Evolutionary conservation across 176 grass and related monocot genomes (phyloP).

Genomic region (Echinochloa phyllopogon): DNA sequence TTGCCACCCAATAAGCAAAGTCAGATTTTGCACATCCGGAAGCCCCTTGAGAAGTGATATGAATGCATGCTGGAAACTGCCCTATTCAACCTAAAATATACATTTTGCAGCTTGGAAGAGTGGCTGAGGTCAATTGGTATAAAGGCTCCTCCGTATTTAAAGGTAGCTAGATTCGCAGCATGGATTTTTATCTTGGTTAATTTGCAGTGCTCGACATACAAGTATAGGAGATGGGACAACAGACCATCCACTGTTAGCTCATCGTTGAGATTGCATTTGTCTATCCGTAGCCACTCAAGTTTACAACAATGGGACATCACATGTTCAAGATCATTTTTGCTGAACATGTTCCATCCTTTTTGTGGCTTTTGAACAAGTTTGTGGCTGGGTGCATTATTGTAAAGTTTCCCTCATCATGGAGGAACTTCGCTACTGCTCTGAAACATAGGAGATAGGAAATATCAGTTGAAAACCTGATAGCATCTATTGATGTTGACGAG

Average conservation of each 20-base stretch:
- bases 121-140: not conserved
- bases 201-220: not conserved
- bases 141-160: not conserved
- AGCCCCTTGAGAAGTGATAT: not conserved
- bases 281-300: not conserved
- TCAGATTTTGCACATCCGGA: slow-evolving; percentile 25
- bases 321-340: not conserved
- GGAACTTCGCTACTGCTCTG: too few species aligned
- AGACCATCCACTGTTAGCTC: not conserved
- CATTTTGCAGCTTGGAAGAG: not conserved
- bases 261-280: not conserved
- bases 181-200: not conserved
- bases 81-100: not conserved
- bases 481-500: too few species aligned
- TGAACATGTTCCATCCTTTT: too few species aligned
- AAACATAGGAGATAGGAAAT: too few species aligned
- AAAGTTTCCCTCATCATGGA: too few species aligned
- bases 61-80: not conserved
- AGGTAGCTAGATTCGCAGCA: not conserved
- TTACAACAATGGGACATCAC: not conserved
- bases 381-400: too few species aligned
- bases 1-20: not conserved
- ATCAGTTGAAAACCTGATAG: too few species aligned
- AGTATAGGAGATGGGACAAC: not conserved
- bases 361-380: too few species aligned